Conservation (phyloP, 495 filamentous ascomycete genomes). For the Podospora appendiculata region DNA sequence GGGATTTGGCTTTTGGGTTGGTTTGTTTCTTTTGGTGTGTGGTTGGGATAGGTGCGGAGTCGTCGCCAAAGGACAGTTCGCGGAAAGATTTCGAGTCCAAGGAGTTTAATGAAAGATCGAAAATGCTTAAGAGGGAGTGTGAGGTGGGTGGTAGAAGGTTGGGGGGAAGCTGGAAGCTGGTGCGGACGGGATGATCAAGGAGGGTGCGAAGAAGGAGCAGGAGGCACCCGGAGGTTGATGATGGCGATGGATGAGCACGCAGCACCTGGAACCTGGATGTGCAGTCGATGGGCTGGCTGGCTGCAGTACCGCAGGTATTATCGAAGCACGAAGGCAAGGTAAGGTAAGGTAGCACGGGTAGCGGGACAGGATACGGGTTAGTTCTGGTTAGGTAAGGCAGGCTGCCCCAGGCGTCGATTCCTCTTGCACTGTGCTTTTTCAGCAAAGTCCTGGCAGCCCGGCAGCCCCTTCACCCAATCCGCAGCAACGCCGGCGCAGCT, state of each 20-base stretch:
- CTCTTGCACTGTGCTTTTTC: not conserved
- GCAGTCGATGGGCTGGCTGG: slow-evolving; percentile 1
- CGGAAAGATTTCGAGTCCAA: slow-evolving; percentile 19
- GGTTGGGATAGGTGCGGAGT: slow-evolving; percentile 9
- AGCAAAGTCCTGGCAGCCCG: no score
- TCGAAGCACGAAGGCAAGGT: no score
- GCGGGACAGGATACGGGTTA: no score
- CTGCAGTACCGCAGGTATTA: no score
- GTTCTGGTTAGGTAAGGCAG: slow-evolving; percentile 2
- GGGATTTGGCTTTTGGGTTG: not conserved
- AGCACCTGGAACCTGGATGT: not conserved
- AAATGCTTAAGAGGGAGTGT: slow-evolving; percentile 24
- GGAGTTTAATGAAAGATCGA: slow-evolving; percentile 27
- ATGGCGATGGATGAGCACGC: slow-evolving; percentile 15
- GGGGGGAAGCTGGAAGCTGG: slow-evolving; percentile 12
- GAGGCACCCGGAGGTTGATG: slow-evolving; percentile 9
- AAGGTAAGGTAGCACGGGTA: no score
- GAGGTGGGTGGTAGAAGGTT: slow-evolving; percentile 12
- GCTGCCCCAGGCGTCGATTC: slow-evolving; percentile 9
- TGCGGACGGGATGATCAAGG: slow-evolving; percentile 11
- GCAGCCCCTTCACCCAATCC: not conserved
- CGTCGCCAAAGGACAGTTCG: slow-evolving; percentile 20
- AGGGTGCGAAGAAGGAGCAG: slow-evolving; percentile 19
- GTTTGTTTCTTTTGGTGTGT: slow-evolving; percentile 1
- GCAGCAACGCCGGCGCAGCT: slow-evolving; percentile 10